A percentile compares a stretch with the other conserved stretches of the same genome.
Conservation (phyloP, 179 eudicot species). For the Spergularia azorica region DNA sequence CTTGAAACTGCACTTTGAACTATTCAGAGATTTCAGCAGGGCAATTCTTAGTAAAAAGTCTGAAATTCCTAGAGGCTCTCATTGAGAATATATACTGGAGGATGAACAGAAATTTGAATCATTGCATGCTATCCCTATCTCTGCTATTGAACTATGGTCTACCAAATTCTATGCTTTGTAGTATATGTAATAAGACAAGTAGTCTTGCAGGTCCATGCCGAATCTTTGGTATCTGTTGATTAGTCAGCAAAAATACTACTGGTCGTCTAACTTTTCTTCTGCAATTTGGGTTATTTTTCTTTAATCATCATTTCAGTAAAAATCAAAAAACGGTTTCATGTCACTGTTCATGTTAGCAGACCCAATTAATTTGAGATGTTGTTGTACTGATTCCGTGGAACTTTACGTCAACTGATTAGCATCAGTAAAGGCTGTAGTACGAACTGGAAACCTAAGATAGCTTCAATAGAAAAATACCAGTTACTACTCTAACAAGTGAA, state of each 20-base stretch:
- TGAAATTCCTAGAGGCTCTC: slow-evolving; percentile 5
- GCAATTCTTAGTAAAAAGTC: neutral
- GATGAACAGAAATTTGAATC: slow-evolving; percentile 24
- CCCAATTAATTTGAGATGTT: too few species aligned
- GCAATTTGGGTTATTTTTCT: too few species aligned
- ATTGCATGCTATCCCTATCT: slow-evolving; percentile 16
- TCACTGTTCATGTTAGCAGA: neutral
- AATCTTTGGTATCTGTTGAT: slow-evolving; percentile 6
- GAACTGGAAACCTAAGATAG: too few species aligned
- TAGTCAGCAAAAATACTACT: neutral
- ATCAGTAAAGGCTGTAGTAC: too few species aligned
- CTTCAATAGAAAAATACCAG: too few species aligned
- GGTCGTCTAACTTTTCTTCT: too few species aligned
- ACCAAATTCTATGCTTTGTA: slow-evolving; percentile 13
- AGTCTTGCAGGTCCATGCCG: neutral
- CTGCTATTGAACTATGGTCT: slow-evolving; percentile 20
- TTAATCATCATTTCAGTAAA: too few species aligned
- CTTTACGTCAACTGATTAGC: too few species aligned
- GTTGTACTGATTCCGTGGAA: too few species aligned
- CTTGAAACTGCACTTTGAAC: too few species aligned
- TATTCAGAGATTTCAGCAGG: neutral
- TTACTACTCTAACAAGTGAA: too few species aligned
- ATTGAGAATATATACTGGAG: neutral
- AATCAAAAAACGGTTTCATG: neutral
- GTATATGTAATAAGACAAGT: slow-evolving; percentile 8